A percentile compares a stretch with the other conserved stretches of the same genome.
phyloP scores from a whole-genome alignment of 2,329 filamentous ascomycete species.

The Scytalidium sp. region DNA sequence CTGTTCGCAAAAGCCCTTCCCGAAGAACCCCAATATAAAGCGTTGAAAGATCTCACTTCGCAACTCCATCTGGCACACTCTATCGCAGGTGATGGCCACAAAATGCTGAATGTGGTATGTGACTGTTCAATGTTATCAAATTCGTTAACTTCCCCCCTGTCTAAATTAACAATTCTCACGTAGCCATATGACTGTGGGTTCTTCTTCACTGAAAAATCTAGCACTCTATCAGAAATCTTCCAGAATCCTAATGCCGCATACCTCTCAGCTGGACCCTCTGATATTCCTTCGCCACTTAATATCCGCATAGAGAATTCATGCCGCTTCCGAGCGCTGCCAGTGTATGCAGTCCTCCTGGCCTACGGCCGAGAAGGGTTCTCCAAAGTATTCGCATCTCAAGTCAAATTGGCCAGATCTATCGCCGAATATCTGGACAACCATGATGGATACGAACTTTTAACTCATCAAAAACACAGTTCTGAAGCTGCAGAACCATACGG shows the following conservation, averaged over 20 bases:
- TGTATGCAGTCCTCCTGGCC: conserved; percentile 75
- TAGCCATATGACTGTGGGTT: conserved; percentile 86
- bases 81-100: conserved; percentile 84
- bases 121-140: neutral
- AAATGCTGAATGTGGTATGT: conserved; percentile 82
- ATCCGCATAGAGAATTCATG: conserved; percentile 89
- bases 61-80: conserved; percentile 83
- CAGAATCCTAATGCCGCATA: conserved; percentile 85
- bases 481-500: conserved; percentile 3
- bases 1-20: conserved; percentile 71
- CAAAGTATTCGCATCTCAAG: conserved; percentile 69
- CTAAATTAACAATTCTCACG: neutral
- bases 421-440: conserved; percentile 60
- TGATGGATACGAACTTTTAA: conserved; percentile 64
- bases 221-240: conserved; percentile 63
- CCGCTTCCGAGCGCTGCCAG: conserved; percentile 85
- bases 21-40: conserved; percentile 50
- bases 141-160: neutral
- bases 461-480: conserved; percentile 51
- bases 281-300: conserved; percentile 78
- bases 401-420: conserved; percentile 65
- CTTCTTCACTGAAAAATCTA: conserved; percentile 70
- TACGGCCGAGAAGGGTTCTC: conserved; percentile 70
- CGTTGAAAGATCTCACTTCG: conserved; percentile 46
- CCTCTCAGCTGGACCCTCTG: conserved; percentile 45